phyloP scores from a whole-genome alignment of 192 early-diverging fungal species.

The Gonapodya sp. region DNA sequence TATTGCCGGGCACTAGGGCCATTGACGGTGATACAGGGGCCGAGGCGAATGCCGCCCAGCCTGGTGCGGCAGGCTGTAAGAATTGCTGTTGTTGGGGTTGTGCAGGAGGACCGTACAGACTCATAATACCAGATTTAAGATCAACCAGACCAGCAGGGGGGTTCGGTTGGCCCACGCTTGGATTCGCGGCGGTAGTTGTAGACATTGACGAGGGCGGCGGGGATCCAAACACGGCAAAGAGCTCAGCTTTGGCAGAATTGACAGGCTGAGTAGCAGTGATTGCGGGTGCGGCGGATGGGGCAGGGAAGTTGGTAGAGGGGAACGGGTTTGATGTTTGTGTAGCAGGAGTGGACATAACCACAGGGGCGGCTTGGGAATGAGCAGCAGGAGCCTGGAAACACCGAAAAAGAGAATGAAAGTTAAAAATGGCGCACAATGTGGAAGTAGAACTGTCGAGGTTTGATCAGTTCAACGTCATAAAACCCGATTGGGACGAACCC shows the following conservation, averaged over 20 bases:
- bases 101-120: neutral
- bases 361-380: neutral
- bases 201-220: no score
- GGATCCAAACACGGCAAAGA: neutral
- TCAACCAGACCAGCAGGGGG: neutral
- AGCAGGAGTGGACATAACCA: neutral
- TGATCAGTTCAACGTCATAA: no score
- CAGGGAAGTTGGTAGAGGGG: neutral
- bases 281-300: neutral
- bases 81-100: neutral
- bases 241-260: neutral
- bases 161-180: neutral
- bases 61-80: neutral
- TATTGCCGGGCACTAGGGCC: neutral
- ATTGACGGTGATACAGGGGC: neutral
- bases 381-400: neutral
- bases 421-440: no score
- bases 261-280: neutral
- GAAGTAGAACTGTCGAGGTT: no score
- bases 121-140: neutral
- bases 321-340: neutral
- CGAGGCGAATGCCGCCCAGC: neutral
- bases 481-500: no score
- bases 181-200: neutral
- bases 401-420: neutral